These are phyloP conservation scores for Penicillium ochrochloron DNA, from an alignment of 495 filamentous ascomycete genomes.

Conservation along the genomic window DNA sequence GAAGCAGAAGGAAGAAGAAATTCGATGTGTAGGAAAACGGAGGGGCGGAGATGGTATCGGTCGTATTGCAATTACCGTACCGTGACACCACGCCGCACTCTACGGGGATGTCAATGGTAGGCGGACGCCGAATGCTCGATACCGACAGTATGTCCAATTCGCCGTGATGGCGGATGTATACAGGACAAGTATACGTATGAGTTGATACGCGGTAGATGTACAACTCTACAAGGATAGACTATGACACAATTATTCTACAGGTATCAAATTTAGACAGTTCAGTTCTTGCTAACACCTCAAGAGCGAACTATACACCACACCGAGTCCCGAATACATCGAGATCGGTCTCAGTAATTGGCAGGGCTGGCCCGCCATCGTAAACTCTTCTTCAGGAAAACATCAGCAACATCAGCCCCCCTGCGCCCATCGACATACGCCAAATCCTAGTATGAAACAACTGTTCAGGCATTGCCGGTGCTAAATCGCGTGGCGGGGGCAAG, in stretches of 20 bases:
- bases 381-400: background rate
- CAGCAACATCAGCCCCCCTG: conserved; percentile 9
- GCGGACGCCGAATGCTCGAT: background rate
- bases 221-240: background rate
- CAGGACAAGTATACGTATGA: background rate
- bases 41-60: conserved; percentile 21
- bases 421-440: background rate
- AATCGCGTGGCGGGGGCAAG: conserved; percentile 30
- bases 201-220: background rate
- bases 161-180: background rate
- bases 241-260: background rate
- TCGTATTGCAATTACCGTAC: conserved; percentile 13
- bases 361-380: conserved; percentile 9
- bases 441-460: background rate
- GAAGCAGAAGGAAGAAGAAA: conserved; percentile 19
- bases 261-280: background rate
- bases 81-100: conserved; percentile 17
- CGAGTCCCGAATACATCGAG: background rate
- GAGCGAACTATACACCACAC: background rate
- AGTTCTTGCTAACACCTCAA: background rate
- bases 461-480: conserved; percentile 23
- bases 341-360: conserved; percentile 1
- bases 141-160: conserved; percentile 1
- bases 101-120: conserved; percentile 1
- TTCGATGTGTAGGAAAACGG: conserved; percentile 32